Conservation (phyloP, 2,329 filamentous ascomycete species). For the Botrytis cinerea region DNA sequence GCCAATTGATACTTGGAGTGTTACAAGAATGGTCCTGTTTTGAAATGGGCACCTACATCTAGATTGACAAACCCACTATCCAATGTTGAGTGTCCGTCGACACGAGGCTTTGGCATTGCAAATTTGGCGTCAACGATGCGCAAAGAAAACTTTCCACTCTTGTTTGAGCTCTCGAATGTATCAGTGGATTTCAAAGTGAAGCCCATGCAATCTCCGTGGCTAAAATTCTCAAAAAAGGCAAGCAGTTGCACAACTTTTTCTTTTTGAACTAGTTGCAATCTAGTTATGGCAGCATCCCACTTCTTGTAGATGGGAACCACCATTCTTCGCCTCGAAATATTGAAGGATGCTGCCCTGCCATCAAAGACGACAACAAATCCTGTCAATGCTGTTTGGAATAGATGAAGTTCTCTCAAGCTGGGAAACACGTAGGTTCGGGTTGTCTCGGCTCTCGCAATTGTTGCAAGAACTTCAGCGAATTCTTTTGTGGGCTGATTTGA, state of each 20-base stretch:
- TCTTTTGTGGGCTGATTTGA: constrained; percentile 62
- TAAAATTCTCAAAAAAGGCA: constrained; percentile 86
- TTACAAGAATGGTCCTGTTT: neutral
- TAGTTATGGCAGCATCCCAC: constrained; percentile 80
- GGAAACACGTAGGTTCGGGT: constrained; percentile 72
- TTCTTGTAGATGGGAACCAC: constrained; percentile 93
- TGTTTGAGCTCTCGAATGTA: constrained; percentile 69
- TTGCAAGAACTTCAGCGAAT: constrained; percentile 53
- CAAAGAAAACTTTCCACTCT: constrained; percentile 68
- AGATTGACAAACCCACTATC: constrained; percentile 78
- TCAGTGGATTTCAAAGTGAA: constrained; percentile 85
- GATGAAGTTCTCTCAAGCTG: constrained; percentile 69
- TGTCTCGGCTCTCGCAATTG: constrained; percentile 58
- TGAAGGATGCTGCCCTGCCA: constrained; percentile 70
- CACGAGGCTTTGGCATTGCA: constrained; percentile 65
- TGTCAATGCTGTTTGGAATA: constrained; percentile 77
- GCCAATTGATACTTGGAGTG: neutral
- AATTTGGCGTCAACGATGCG: constrained; percentile 91
- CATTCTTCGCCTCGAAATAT: constrained; percentile 82
- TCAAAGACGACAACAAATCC: constrained; percentile 78
- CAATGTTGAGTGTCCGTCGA: constrained; percentile 52
- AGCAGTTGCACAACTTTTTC: constrained; percentile 76
- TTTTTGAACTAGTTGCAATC: constrained; percentile 77
- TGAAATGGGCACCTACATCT: constrained; percentile 48
- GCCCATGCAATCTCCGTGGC: constrained; percentile 84